phyloP scores from a whole-genome alignment of 139 green algal species.

The Zygnema circumcarinatum region DNA sequence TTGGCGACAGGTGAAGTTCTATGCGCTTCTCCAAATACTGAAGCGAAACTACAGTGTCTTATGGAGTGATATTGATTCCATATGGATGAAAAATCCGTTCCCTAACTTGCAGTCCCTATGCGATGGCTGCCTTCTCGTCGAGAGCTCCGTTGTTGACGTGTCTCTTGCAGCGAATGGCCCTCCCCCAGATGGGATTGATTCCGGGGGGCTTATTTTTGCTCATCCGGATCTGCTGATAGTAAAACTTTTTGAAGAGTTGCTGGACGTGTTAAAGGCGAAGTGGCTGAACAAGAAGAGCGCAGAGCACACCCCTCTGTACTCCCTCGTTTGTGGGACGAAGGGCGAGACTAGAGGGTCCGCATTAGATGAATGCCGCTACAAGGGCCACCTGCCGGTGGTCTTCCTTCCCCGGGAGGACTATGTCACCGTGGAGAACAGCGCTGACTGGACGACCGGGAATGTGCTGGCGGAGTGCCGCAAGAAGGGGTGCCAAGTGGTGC shows the following conservation, averaged over 20 bases:
- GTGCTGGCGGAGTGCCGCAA: neutral
- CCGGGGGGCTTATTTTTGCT: constrained; percentile 12
- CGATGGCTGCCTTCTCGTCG: neutral
- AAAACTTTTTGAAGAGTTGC: neutral
- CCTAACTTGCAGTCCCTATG: neutral
- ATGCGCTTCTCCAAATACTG: constrained; percentile 34
- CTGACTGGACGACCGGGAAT: neutral
- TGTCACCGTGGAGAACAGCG: neutral
- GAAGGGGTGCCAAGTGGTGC: neutral
- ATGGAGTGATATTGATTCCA: constrained; percentile 40
- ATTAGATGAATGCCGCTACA: neutral
- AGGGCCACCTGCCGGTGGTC: neutral
- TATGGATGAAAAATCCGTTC: constrained; percentile 27
- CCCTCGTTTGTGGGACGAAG: neutral
- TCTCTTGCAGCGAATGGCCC: neutral
- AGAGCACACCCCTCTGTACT: neutral
- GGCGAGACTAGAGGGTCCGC: neutral
- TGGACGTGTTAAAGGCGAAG: neutral
- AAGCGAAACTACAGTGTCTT: constrained; percentile 34
- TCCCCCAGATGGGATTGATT: neutral
- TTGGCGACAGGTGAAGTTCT: constrained; percentile 36
- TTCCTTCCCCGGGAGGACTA: neutral
- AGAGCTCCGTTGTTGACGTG: neutral
- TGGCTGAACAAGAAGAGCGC: neutral
- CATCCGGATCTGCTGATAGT: neutral